These are phyloP conservation scores for Elsinoe perseae DNA, from an alignment of 2,329 filamentous ascomycete species.

Conservation along the genomic window DNA sequence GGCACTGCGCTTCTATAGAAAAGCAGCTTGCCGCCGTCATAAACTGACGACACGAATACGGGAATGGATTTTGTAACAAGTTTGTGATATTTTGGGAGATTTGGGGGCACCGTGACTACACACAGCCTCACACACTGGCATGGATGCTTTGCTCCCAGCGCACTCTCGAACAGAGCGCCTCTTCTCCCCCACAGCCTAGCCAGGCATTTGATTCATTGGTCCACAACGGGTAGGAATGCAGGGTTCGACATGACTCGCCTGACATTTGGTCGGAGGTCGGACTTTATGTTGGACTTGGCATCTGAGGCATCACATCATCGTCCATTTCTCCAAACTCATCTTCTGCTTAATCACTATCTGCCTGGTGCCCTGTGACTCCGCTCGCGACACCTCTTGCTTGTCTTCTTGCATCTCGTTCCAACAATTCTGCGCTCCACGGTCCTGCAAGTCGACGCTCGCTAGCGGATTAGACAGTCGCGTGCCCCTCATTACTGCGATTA, in stretches of 20 bases:
- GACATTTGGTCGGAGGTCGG: background rate
- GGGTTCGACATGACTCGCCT: conserved; percentile 7
- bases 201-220: background rate
- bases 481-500: background rate
- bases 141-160: background rate
- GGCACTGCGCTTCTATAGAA: background rate
- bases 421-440: too few relatives aligned
- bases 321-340: background rate
- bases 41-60: conserved; percentile 5
- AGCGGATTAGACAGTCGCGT: background rate
- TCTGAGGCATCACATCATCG: conserved; percentile 10
- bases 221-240: background rate
- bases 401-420: too few relatives aligned
- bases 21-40: background rate
- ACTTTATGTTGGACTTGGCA: conserved; percentile 3
- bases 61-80: background rate
- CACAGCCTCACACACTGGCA: conserved; percentile 11
- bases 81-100: conserved; percentile 11
- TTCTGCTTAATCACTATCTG: background rate
- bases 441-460: background rate
- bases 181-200: background rate
- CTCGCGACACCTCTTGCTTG: background rate
- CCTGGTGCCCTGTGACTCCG: background rate
- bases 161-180: background rate
- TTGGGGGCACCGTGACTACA: conserved; percentile 3